Evolutionary conservation across 208 protist genomes (phyloP).

Genomic region (Trypanosoma brucei): DNA sequence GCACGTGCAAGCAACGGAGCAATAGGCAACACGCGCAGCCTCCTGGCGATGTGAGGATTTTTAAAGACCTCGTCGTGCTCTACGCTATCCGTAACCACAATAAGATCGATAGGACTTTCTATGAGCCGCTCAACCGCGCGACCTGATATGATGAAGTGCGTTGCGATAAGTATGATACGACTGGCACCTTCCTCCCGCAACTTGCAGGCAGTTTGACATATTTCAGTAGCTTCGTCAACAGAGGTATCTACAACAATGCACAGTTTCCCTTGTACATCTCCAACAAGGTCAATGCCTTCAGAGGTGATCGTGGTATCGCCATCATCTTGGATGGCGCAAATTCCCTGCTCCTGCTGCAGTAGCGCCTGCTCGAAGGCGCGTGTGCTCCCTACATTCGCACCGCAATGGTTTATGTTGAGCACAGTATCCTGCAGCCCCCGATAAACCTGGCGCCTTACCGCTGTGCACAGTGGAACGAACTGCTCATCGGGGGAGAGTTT

Average conservation of each 20-base stretch:
- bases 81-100: conserved; percentile 80
- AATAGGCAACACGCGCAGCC: conserved; percentile 80
- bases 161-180: conserved; percentile 67
- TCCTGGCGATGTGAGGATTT: conserved; percentile 58
- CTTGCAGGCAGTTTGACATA: conserved; percentile 45
- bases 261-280: conserved; percentile 57
- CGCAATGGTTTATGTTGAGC: background rate
- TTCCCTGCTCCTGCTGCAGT: conserved; percentile 49
- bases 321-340: conserved; percentile 21
- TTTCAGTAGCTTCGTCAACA: conserved; percentile 78
- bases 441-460: conserved; percentile 38
- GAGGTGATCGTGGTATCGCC: conserved; percentile 23
- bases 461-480: conserved; percentile 81
- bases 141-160: conserved; percentile 74
- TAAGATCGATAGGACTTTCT: conserved; percentile 67
- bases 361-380: conserved; percentile 53
- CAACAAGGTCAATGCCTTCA: conserved; percentile 58
- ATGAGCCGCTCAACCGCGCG: conserved; percentile 54
- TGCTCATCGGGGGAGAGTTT: conserved; percentile 54
- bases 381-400: conserved; percentile 27
- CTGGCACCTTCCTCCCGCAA: conserved; percentile 56
- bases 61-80: conserved; percentile 73
- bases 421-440: background rate
- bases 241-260: conserved; percentile 80
- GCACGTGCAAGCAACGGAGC: conserved; percentile 76